Conservation (phyloP, 2,329 filamentous ascomycete genomes). For the Epichloe glyceriae region DNA sequence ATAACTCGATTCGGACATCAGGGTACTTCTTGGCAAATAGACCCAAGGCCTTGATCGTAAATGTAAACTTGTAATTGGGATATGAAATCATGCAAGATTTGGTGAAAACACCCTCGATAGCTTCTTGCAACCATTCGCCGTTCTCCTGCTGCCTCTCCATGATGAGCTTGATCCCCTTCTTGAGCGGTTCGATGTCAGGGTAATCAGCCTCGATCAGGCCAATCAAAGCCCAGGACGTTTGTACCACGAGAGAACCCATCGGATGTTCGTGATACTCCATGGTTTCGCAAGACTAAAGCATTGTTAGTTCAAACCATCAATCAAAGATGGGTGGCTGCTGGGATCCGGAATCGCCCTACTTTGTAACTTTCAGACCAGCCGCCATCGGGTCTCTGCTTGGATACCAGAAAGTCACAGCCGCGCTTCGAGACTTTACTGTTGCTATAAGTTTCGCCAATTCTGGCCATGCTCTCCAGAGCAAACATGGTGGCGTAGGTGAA, state of each 20-base stretch:
- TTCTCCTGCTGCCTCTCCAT: constrained; percentile 77
- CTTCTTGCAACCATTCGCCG: constrained; percentile 90
- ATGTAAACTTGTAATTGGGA: constrained; percentile 97
- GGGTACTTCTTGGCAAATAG: constrained; percentile 70
- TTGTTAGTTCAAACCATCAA: constrained; percentile 7
- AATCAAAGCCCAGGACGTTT: constrained; percentile 85
- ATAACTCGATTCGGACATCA: constrained; percentile 37
- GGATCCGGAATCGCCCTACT: constrained; percentile 20
- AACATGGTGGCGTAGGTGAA: constrained; percentile 98
- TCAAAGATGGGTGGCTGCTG: too few relatives aligned
- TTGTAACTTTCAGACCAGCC: constrained; percentile 95
- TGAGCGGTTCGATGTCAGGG: constrained; percentile 59
- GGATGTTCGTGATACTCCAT: constrained; percentile 63
- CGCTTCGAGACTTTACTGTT: constrained; percentile 58
- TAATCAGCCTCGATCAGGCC: constrained; percentile 73
- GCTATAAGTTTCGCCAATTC: constrained; percentile 67
- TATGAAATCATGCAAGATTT: constrained; percentile 99
- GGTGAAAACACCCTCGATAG: constrained; percentile 97
- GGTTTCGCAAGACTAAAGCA: constrained; percentile 55
- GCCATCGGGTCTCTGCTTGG: constrained; percentile 75
- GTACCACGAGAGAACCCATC: constrained; percentile 73
- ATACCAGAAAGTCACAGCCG: constrained; percentile 76
- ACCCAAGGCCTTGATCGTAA: constrained; percentile 84
- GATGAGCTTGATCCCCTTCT: constrained; percentile 63
- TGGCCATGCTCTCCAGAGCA: constrained; percentile 72